A percentile compares a stretch with the other conserved stretches of the same genome.
These are phyloP conservation scores for Nitzschia inconspicua DNA, from an alignment of 108 stramenopile genomes.

Conservation along the genomic window DNA sequence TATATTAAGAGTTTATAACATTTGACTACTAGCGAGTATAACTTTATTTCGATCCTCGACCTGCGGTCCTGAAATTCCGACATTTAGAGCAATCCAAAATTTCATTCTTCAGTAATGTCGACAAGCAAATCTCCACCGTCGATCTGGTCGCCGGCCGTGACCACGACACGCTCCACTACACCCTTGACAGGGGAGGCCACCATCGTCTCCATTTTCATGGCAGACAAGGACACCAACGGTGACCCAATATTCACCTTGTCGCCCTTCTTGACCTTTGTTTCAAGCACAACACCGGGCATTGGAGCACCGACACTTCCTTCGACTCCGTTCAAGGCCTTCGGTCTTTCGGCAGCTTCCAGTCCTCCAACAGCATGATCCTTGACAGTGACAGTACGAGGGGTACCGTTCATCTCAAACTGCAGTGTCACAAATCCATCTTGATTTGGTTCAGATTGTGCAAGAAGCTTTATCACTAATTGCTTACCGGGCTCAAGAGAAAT, in stretches of 20 bases:
- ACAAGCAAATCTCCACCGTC: conserved; percentile 87
- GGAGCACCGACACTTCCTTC: conserved; percentile 84
- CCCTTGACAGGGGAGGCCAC: conserved; percentile 82
- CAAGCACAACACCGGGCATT: conserved; percentile 95
- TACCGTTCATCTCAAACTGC: conserved; percentile 93
- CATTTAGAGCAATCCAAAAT: too few species aligned
- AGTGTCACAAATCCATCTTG: conserved; percentile 77
- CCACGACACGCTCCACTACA: conserved; percentile 67
- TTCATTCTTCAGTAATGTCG: conserved; percentile 72
- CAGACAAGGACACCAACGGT: conserved; percentile 81
- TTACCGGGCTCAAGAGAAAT: conserved; percentile 83
- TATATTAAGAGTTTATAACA: too few species aligned
- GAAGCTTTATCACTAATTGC: conserved; percentile 78
- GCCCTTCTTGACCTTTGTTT: conserved; percentile 85
- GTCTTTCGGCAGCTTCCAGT: conserved; percentile 29
- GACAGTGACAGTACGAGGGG: conserved; percentile 71
- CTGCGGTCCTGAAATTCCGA: too few species aligned
- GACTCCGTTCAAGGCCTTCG: conserved; percentile 66
- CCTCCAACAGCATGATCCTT: conserved; percentile 57
- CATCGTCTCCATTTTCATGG: conserved; percentile 99
- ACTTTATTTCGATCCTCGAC: too few species aligned
- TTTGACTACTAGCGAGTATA: too few species aligned
- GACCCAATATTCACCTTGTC: conserved; percentile 89
- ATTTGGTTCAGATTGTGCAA: conserved; percentile 58
- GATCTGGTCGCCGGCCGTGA: conserved; percentile 86